Evolutionary conservation across 2,329 filamentous ascomycete genomes (phyloP), one percentile per base, ranked within the genome.

Genomic region (Scedosporium boydii): DNA sequence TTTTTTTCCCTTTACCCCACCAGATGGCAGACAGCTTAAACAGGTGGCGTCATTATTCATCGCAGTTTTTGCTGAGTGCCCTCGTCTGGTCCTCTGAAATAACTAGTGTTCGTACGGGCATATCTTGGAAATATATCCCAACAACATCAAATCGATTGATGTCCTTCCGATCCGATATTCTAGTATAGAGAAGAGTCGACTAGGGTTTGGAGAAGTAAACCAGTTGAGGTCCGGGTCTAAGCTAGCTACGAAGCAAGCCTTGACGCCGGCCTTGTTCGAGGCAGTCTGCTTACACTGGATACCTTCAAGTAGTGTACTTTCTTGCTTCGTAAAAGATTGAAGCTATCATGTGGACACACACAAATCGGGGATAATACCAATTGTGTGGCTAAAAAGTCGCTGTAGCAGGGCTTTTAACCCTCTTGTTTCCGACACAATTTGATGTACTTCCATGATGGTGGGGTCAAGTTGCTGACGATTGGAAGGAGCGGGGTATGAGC

Each of bases 341-440:
- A 48, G 44, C 44, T 48, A 48, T 18, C 18, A n/a, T 48, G 14
- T 18, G 44, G 44, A 18, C 16, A 21, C 44, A 38, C 34, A 38
- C 34, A 38, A 6, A 38, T 38, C 7, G 27, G 26, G 16, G 44
- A 38, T 10, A 60, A 60, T 60, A 51, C 21, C 16, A 12, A 29
- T 18, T 46, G 59, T 60, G 59, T 60, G 59, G 59, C 42, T 27
- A 7, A 29, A 29, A 29, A 23, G 26, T 16, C 44, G 23, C 38
- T 53, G 59, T 27, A 51, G 59, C 26, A 60, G 59, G 59, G 59
- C 59, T 60, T 34, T 51, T 60, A 60, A 46, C 59, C 59, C 48
- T 51, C 29, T 51, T 41, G 12, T 58, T 58, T 34, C 26, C 27
- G 56, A 58, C 34, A 58, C 56, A 41, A 48, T n/a, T n/a, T 48